Percentiles rank a stretch among this genome's conserved stretches.
Conservation (phyloP, 441 rosid genomes). For the Hypseocharis bilobata region DNA sequence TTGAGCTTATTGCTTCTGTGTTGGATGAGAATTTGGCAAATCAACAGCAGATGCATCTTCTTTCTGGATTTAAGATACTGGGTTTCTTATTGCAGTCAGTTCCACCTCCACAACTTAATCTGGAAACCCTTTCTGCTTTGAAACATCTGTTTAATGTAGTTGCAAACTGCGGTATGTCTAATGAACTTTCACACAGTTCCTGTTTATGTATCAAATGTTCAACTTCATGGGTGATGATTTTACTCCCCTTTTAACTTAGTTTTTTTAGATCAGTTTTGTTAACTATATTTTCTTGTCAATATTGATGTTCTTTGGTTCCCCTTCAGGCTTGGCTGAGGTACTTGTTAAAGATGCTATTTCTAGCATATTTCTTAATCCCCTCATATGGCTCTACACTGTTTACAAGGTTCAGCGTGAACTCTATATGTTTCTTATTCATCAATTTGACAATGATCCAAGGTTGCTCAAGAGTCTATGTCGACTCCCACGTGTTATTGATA, state of each 20-base stretch:
- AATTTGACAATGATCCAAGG: slow-evolving; percentile 80
- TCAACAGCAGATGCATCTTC: slow-evolving; percentile 95
- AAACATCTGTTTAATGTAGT: slow-evolving; percentile 72
- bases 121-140: slow-evolving; percentile 87
- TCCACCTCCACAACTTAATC: slow-evolving; percentile 82
- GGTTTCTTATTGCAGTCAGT: slow-evolving; percentile 92
- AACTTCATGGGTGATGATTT: too few relatives aligned
- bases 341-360: slow-evolving; percentile 82
- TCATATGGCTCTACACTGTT: slow-evolving; percentile 69
- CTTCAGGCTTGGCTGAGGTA: slow-evolving; percentile 67
- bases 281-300: background rate
- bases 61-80: slow-evolving; percentile 82
- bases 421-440: slow-evolving; percentile 89
- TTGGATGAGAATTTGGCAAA: slow-evolving; percentile 88
- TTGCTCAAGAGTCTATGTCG: slow-evolving; percentile 66
- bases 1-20: slow-evolving; percentile 90
- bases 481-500: slow-evolving; percentile 77
- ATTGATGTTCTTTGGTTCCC: slow-evolving; percentile 13
- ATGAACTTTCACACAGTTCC: slow-evolving; percentile 12
- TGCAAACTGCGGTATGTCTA: slow-evolving; percentile 61
- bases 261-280: too few relatives aligned
- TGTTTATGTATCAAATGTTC: too few relatives aligned
- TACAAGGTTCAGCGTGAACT: slow-evolving; percentile 93
- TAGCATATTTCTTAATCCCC: slow-evolving; percentile 85
- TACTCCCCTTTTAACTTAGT: too few relatives aligned